A percentile compares a stretch with the other conserved stretches of the same genome.
Conservation (phyloP, 2,329 filamentous ascomycete genomes). For the Fusarium avenaceum region DNA sequence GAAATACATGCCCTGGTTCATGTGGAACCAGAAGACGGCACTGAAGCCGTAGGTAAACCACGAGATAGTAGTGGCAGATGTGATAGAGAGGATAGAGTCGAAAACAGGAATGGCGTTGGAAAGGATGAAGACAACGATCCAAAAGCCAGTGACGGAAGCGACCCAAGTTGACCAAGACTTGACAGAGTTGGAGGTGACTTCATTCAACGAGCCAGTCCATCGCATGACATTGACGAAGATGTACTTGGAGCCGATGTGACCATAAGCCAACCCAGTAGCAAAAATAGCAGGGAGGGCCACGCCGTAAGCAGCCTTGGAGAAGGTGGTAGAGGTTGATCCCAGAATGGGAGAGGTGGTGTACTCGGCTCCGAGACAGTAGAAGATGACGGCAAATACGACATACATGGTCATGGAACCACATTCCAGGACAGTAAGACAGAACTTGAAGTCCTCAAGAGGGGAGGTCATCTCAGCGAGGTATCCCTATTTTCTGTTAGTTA, state of each 20-base stretch:
- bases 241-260: conserved; percentile 49
- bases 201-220: conserved; percentile 31
- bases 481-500: background rate
- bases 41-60: conserved; percentile 49
- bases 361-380: conserved; percentile 46
- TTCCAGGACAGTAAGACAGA: conserved; percentile 38
- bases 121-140: conserved; percentile 47
- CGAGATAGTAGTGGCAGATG: conserved; percentile 47
- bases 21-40: conserved; percentile 47
- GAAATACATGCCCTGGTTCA: conserved; percentile 40
- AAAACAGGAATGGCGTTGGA: conserved; percentile 51
- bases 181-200: conserved; percentile 41
- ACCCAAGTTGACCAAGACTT: conserved; percentile 49
- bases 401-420: conserved; percentile 43
- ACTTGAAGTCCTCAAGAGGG: conserved; percentile 44
- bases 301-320: conserved; percentile 46
- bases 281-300: conserved; percentile 44
- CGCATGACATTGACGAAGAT: conserved; percentile 41
- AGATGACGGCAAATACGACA: conserved; percentile 39
- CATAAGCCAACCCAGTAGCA: conserved; percentile 43
- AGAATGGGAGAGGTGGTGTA: conserved; percentile 43
- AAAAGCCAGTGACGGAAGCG: conserved; percentile 43
- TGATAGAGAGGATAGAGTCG: conserved; percentile 49
- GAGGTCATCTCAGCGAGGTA: conserved; percentile 47
- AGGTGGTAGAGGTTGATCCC: conserved; percentile 35